A percentile compares a stretch with the other conserved stretches of the same genome.
phyloP scores from a whole-genome alignment of 805 yeast genomes.

The Pichia kluyveri region DNA sequence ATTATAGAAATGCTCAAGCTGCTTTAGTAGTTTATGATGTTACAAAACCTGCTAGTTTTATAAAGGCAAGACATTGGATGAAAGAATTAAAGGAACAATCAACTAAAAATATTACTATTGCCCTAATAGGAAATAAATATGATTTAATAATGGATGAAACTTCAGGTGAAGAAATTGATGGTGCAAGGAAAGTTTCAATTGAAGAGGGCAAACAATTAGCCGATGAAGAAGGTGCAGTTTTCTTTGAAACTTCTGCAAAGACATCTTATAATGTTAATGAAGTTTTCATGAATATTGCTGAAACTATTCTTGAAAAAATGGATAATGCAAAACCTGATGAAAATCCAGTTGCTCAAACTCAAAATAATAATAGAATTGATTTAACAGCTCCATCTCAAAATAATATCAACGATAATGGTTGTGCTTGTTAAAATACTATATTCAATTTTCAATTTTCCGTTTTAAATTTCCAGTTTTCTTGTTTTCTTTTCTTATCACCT shows the following conservation, averaged over 20 bases:
- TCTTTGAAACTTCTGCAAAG: slow-evolving; percentile 93
- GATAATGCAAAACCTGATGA: slow-evolving; percentile 7
- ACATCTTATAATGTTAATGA: slow-evolving; percentile 83
- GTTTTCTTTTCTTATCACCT: neutral
- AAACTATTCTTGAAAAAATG: slow-evolving; percentile 55
- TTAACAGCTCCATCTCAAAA: slow-evolving; percentile 24
- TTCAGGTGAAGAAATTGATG: slow-evolving; percentile 39
- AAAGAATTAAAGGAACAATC: slow-evolving; percentile 94
- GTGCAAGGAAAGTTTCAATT: slow-evolving; percentile 64
- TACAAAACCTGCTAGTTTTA: slow-evolving; percentile 89
- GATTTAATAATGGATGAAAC: slow-evolving; percentile 57
- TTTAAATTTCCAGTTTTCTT: neutral
- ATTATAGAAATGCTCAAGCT: slow-evolving; percentile 94
- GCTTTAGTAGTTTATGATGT: slow-evolving; percentile 94
- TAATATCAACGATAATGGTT: slow-evolving; percentile 16
- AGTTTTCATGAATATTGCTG: slow-evolving; percentile 84
- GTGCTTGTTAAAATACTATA: slow-evolving; percentile 16
- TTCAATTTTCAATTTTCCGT: neutral
- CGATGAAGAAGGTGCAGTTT: slow-evolving; percentile 80
- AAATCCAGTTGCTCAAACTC: neutral
- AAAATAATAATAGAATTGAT: slow-evolving; percentile 25
- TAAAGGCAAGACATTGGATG: slow-evolving; percentile 97
- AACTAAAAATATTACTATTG: slow-evolving; percentile 82
- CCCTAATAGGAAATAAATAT: slow-evolving; percentile 86
- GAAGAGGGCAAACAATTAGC: slow-evolving; percentile 87